These are phyloP conservation scores for Hymenoscyphus albidus DNA, from an alignment of 2,329 filamentous ascomycete species.

Conservation along the genomic window DNA sequence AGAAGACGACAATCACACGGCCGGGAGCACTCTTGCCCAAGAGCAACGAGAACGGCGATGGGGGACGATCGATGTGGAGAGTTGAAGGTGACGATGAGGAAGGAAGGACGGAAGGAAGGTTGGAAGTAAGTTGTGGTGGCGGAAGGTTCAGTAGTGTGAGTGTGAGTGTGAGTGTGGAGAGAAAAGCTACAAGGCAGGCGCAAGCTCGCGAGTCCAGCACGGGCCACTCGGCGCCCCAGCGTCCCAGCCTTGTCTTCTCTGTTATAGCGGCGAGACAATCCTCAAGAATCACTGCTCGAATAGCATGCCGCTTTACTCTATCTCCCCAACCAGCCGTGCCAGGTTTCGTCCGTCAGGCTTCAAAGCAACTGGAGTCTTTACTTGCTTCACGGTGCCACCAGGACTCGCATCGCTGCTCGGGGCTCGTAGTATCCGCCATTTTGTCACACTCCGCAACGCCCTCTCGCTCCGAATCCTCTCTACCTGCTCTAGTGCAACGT, in stretches of 20 bases:
- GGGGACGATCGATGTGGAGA: conserved; percentile 4
- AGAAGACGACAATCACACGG: conserved; percentile 11
- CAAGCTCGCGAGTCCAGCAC: too few species aligned
- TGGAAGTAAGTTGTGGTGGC: not conserved
- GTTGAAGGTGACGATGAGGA: conserved; percentile 5
- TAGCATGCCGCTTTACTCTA: too few species aligned
- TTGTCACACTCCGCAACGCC: not conserved
- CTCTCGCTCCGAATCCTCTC: not conserved
- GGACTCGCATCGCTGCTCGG: not conserved
- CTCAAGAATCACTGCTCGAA: too few species aligned
- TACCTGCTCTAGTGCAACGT: not conserved
- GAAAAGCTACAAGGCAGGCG: too few species aligned
- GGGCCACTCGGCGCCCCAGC: too few species aligned
- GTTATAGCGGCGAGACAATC: too few species aligned
- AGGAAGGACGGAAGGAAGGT: conserved; percentile 8
- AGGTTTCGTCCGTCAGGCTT: not conserved
- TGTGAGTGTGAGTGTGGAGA: not conserved
- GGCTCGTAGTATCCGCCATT: not conserved
- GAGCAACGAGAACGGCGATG: conserved; percentile 12
- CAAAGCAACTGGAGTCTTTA: not conserved
- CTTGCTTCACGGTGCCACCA: not conserved
- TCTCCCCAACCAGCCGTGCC: too few species aligned
- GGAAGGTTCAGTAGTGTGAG: not conserved
- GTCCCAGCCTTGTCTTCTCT: too few species aligned
- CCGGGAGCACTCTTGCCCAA: conserved; percentile 14